Conservation (phyloP, 2,329 filamentous ascomycete genomes). For the Cladosporium sphaerospermum region DNA sequence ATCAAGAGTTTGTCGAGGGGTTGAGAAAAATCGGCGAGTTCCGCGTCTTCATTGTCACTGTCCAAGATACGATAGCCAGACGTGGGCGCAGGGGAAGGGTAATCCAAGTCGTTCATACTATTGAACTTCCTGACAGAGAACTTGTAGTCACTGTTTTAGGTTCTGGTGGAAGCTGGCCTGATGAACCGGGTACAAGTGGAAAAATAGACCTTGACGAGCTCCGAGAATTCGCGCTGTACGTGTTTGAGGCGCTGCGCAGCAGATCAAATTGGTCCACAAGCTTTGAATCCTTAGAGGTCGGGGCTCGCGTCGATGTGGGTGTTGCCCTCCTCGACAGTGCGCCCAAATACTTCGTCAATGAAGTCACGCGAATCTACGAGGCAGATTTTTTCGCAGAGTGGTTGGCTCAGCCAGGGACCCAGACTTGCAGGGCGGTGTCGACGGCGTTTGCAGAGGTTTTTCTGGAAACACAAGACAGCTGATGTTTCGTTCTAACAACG, state of each 20-base stretch:
- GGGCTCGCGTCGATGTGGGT: not conserved
- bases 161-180: not conserved
- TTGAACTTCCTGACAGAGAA: not conserved
- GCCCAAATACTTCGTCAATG: not conserved
- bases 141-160: not conserved
- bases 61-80: not conserved
- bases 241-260: not conserved
- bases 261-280: not conserved
- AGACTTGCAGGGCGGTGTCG: not conserved
- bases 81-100: not conserved
- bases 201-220: not conserved
- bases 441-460: not conserved
- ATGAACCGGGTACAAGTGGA: no score
- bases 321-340: not conserved
- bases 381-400: slow-evolving; percentile 1
- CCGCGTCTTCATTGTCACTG: not conserved
- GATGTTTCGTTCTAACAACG: not conserved
- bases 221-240: not conserved
- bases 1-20: not conserved
- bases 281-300: not conserved
- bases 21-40: not conserved
- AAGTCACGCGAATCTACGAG: slow-evolving; percentile 1
- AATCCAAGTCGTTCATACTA: not conserved
- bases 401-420: not conserved
- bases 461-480: not conserved